Conservation (phyloP, 2,329 filamentous ascomycete genomes). For the Fusarium concolor region DNA sequence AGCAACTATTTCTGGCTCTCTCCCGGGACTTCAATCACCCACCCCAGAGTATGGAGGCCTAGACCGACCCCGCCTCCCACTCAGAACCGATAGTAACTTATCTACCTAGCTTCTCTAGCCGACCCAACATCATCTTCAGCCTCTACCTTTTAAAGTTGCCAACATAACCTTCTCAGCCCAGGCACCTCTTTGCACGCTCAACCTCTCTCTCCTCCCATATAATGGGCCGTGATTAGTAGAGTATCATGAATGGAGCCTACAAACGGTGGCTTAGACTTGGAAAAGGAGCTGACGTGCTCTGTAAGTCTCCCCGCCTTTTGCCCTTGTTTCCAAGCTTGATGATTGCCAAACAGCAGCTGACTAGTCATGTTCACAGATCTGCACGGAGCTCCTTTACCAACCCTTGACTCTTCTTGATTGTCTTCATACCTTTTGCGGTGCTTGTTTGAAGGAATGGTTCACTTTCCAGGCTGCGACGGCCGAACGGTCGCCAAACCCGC, state of each 20-base stretch:
- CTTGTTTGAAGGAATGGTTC: slow-evolving; percentile 97
- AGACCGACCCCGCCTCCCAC: slow-evolving; percentile 41
- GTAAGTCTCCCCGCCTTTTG: slow-evolving; percentile 60
- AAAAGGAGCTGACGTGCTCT: slow-evolving; percentile 95
- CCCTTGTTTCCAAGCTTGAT: slow-evolving; percentile 6
- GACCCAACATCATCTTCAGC: slow-evolving; percentile 31
- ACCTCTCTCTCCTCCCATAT: slow-evolving; percentile 13
- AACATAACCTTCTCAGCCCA: slow-evolving; percentile 21
- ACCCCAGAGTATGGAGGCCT: slow-evolving; percentile 18
- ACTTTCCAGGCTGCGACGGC: slow-evolving; percentile 76
- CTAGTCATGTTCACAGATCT: slow-evolving; percentile 77
- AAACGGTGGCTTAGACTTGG: slow-evolving; percentile 74
- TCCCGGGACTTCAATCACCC: neutral
- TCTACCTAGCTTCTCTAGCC: slow-evolving; percentile 25
- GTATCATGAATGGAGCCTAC: slow-evolving; percentile 62
- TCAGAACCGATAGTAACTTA: neutral
- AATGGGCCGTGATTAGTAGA: slow-evolving; percentile 29
- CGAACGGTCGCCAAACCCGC: slow-evolving; percentile 62
- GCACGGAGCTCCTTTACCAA: slow-evolving; percentile 93
- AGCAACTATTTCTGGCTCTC: slow-evolving; percentile 23
- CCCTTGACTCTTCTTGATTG: slow-evolving; percentile 92
- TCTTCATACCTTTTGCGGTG: slow-evolving; percentile 94
- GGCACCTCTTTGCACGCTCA: slow-evolving; percentile 15
- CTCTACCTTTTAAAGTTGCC: slow-evolving; percentile 10
- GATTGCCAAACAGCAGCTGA: slow-evolving; percentile 25